These are phyloP conservation scores for Starmerella asiatica DNA, from an alignment of 805 yeast species.

Conservation along the genomic window DNA sequence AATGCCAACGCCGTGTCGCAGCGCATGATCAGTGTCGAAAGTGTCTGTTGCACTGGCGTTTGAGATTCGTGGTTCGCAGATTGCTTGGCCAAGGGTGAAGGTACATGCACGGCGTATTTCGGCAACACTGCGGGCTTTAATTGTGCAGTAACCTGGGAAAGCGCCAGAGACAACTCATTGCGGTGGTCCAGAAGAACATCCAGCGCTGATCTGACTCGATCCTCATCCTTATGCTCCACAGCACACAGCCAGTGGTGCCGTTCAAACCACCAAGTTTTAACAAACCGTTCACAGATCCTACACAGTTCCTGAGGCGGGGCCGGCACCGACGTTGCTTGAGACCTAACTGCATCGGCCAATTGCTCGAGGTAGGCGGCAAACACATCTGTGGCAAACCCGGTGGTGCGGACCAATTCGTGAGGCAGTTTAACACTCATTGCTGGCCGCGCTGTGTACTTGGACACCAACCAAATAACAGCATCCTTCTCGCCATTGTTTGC, in stretches of 20 bases:
- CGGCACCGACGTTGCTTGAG: conserved; percentile 46
- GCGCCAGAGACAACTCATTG: conserved; percentile 29
- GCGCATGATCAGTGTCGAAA: conserved; percentile 4
- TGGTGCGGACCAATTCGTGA: conserved; percentile 41
- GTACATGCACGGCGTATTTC: conserved; percentile 20
- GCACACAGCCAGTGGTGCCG: conserved; percentile 78
- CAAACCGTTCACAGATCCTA: conserved; percentile 76
- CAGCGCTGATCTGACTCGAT: conserved; percentile 59
- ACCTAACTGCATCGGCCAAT: conserved; percentile 49
- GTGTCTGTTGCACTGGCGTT: background rate
- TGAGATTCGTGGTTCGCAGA: background rate
- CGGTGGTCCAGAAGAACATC: conserved; percentile 65
- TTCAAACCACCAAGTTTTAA: conserved; percentile 97
- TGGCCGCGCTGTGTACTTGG: conserved; percentile 56
- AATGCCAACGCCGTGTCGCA: conserved; percentile 15
- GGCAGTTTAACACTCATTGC: conserved; percentile 46
- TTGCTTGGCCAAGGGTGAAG: conserved; percentile 19
- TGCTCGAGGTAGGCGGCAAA: conserved; percentile 59
- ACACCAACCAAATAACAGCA: conserved; percentile 61
- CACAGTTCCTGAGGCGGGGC: conserved; percentile 75
- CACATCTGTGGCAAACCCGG: conserved; percentile 83
- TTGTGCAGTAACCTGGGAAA: conserved; percentile 3
- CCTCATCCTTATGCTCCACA: conserved; percentile 70
- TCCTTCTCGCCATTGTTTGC: conserved; percentile 22
- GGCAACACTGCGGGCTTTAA: background rate